Conservation (phyloP, 2,329 filamentous ascomycete genomes). For the Nemania sp. region DNA sequence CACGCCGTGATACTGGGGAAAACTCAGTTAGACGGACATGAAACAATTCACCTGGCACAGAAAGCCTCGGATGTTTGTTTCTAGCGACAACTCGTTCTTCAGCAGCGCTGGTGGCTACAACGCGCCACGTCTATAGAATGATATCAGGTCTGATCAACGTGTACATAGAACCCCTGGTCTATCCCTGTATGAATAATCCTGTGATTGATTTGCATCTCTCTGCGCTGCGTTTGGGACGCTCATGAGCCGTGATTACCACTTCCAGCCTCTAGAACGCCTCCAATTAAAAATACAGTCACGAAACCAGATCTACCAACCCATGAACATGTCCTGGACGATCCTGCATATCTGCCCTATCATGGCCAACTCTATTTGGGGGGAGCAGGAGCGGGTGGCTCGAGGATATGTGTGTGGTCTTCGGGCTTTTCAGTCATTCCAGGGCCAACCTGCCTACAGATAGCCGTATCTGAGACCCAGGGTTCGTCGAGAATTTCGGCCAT, state of each 20-base stretch:
- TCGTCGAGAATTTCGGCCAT: slow-evolving; percentile 87
- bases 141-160: not conserved
- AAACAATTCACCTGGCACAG: not conserved
- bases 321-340: not conserved
- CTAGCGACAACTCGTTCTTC: too few species aligned
- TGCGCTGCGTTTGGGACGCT: slow-evolving; percentile 24
- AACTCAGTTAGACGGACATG: not conserved
- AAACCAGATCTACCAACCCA: slow-evolving; percentile 1
- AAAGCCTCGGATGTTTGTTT: not conserved
- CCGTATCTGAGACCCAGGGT: slow-evolving; percentile 83
- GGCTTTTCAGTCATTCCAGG: slow-evolving; percentile 72
- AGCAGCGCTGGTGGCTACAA: not conserved
- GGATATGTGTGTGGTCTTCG: slow-evolving; percentile 78
- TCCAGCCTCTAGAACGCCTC: slow-evolving; percentile 19
- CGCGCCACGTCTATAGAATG: slow-evolving; percentile 28
- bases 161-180: slow-evolving; percentile 24
- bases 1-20: too few species aligned
- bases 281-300: slow-evolving; percentile 9
- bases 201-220: slow-evolving; percentile 31
- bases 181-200: slow-evolving; percentile 34
- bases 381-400: slow-evolving; percentile 70
- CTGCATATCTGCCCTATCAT: not conserved
- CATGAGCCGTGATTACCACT: slow-evolving; percentile 2
- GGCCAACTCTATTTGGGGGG: slow-evolving; percentile 36
- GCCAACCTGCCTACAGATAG: slow-evolving; percentile 80